These are phyloP conservation scores for Globisporangium acanthophoron DNA, from an alignment of 352 stramenopile genomes.

Conservation along the genomic window DNA sequence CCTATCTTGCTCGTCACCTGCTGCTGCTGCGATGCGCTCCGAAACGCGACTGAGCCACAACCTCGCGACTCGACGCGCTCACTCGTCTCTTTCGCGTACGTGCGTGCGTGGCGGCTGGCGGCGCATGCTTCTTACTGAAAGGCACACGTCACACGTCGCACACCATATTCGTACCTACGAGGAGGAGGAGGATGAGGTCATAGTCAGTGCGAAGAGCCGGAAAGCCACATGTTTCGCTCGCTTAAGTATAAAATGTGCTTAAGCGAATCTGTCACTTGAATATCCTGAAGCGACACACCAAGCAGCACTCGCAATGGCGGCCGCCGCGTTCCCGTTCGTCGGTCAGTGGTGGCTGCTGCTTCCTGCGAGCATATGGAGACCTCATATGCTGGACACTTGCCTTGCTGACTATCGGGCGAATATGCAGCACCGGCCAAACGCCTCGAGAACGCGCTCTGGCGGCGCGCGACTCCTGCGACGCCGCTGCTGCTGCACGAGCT, in stretches of 20 bases:
- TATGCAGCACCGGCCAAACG: background rate
- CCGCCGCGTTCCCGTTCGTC: constrained; percentile 3
- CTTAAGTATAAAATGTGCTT: background rate
- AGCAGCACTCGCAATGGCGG: background rate
- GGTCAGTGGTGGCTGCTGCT: background rate
- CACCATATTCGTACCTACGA: background rate
- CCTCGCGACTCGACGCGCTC: background rate
- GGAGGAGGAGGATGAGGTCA: background rate
- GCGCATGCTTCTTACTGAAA: background rate
- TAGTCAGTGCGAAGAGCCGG: background rate
- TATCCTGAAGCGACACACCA: background rate
- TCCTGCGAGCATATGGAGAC: background rate
- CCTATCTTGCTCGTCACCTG: too few relatives aligned
- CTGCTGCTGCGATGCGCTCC: background rate
- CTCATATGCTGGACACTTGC: background rate
- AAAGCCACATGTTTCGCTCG: background rate
- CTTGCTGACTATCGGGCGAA: too few relatives aligned
- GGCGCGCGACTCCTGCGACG: background rate
- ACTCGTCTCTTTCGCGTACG: too few relatives aligned
- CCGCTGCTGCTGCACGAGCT: background rate
- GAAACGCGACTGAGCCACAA: background rate
- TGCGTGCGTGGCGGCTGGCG: background rate
- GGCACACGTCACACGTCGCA: background rate
- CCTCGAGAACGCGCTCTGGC: constrained; percentile 5
- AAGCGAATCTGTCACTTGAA: background rate